Base-by-base conservation (phyloP, 1,284 basidiomycete genomes). In the Sporisorium graminicola region DNA sequence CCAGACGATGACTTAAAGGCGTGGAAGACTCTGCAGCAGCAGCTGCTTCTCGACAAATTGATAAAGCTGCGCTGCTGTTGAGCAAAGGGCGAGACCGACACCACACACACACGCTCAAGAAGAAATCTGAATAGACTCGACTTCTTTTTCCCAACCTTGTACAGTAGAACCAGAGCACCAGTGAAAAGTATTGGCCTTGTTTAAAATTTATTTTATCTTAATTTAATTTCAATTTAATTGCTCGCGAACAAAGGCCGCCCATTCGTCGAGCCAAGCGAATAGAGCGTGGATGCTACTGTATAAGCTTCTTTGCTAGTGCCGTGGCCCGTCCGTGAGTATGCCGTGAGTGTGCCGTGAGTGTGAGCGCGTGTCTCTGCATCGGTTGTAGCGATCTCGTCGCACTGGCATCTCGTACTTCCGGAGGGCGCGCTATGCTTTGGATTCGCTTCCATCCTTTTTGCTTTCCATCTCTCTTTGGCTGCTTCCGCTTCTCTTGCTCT, bases 61-160 rank as follows among this genome's bases (percentile, higher is more conserved):
- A n/a, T n/a, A n/a, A n/a, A n/a, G n/a, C n/a, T n/a, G n/a, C n/a
- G n/a, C n/a, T n/a, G n/a, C n/a, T n/a, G n/a, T n/a, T n/a, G n/a
- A n/a, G n/a, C n/a, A n/a, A 43, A 43, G 20, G 20, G 40, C 5
- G 10, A 31, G 29, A 31, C 10, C n/a, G 9, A 20, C n/a, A n/a
- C 40, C 27, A 49, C 24, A 16, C 4, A 40, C 20, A 27, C 12
- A 58, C 33, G 33, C 33, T 35, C 12, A 35, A 12, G 31, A 55
- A 55, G 27, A 37, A 40, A 10, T 27, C 26, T 7, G 8, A 26
- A 31, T n/a, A n/a, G 27, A 26, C 46, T 31, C 29, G 10, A 31
- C n/a, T 35, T 46, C 35, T 57, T 57, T 47, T 57, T 29, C n/a
- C 12, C 33, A 3, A 35, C 33, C n/a, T n/a, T n/a, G n/a, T n/a